Conservation (phyloP, 2,329 filamentous ascomycete genomes). For the Colletotrichum gigasporum region DNA sequence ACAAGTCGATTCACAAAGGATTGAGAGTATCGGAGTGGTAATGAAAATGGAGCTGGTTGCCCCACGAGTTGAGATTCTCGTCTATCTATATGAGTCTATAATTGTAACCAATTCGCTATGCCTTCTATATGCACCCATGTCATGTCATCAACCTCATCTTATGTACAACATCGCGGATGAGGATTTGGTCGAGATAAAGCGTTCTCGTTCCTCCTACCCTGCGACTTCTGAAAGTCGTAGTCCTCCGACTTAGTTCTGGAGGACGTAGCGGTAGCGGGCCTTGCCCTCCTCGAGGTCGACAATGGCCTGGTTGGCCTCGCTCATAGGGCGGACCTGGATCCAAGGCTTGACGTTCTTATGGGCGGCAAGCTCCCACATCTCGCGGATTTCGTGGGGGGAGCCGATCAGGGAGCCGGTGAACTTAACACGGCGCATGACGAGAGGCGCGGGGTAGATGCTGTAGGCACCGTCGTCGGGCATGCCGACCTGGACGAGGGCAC, state of each 20-base stretch:
- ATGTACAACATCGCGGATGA: slow-evolving; percentile 14
- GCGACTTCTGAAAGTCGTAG: background rate
- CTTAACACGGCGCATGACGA: slow-evolving; percentile 65
- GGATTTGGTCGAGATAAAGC: too few species aligned
- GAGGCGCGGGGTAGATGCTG: slow-evolving; percentile 58
- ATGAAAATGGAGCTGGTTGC: background rate
- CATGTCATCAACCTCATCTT: slow-evolving; percentile 24
- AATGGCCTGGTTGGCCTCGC: slow-evolving; percentile 62
- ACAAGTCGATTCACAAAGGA: too few species aligned
- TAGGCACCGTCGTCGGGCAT: slow-evolving; percentile 52
- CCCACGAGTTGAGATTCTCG: background rate
- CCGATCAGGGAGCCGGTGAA: slow-evolving; percentile 59
- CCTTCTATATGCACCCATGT: slow-evolving; percentile 18
- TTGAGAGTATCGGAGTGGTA: too few species aligned
- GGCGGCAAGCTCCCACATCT: slow-evolving; percentile 68
- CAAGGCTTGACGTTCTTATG: slow-evolving; percentile 66
- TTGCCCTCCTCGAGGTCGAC: slow-evolving; percentile 65
- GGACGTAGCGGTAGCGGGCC: slow-evolving; percentile 57
- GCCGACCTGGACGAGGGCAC: slow-evolving; percentile 69
- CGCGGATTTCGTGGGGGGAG: slow-evolving; percentile 62
- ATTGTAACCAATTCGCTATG: slow-evolving; percentile 28
- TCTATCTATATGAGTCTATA: slow-evolving; percentile 19
- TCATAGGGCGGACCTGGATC: slow-evolving; percentile 64
- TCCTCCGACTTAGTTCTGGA: slow-evolving; percentile 49
- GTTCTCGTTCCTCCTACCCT: background rate